A percentile compares a stretch with the other conserved stretches of the same genome.
Evolutionary conservation across 169 alveolate genomes (phyloP).

Genomic region (Cryptosporidium canis): DNA sequence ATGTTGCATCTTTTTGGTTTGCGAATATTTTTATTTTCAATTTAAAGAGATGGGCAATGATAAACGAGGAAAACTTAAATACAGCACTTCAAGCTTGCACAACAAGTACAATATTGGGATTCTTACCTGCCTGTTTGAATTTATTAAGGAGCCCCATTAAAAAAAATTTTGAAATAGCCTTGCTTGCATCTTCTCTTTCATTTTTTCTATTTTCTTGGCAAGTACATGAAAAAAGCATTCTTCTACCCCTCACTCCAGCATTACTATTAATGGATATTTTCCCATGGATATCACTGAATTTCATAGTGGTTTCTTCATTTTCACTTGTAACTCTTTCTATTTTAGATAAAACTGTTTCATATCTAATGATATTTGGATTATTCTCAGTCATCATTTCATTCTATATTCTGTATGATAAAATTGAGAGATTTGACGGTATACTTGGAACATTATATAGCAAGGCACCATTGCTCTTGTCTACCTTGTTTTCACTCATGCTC

Average conservation of each 20-base stretch:
- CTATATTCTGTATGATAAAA: not conserved
- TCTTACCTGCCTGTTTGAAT: slow-evolving; percentile 61
- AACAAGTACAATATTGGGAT: slow-evolving; percentile 45
- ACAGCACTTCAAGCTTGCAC: slow-evolving; percentile 46
- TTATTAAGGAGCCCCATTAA: slow-evolving; percentile 67
- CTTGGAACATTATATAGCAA: not conserved
- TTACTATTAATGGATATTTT: slow-evolving; percentile 74
- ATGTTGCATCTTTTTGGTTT: slow-evolving; percentile 90
- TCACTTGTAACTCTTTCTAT: slow-evolving; percentile 41
- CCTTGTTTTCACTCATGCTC: slow-evolving; percentile 17
- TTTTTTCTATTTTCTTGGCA: slow-evolving; percentile 82
- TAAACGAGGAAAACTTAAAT: slow-evolving; percentile 17
- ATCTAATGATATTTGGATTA: not conserved
- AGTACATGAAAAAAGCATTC: slow-evolving; percentile 91
- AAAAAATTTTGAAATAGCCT: slow-evolving; percentile 66
- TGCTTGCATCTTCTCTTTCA: slow-evolving; percentile 74
- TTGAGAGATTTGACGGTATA: not conserved
- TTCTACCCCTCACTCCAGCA: slow-evolving; percentile 83
- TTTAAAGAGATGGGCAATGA: slow-evolving; percentile 59
- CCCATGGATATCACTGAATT: slow-evolving; percentile 22
- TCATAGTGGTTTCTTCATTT: slow-evolving; percentile 33
- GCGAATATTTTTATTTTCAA: slow-evolving; percentile 51
- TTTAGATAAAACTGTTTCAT: slow-evolving; percentile 32
- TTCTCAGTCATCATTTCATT: slow-evolving; percentile 1
- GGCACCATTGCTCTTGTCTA: not conserved